Evolutionary conservation across 257 asterid species (phyloP).

Genomic region (Penstemon davidsonii): DNA sequence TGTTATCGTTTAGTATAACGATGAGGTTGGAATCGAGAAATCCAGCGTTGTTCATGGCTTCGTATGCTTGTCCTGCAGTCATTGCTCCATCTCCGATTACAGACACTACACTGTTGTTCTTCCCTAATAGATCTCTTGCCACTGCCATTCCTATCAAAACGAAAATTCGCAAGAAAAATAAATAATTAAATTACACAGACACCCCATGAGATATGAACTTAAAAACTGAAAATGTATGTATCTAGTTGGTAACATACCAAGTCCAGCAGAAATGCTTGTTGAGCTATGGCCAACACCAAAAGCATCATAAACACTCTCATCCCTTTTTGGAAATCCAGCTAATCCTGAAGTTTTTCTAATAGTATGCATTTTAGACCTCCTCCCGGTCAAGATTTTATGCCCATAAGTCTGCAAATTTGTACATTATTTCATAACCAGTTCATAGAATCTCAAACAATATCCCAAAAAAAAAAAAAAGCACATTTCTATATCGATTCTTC

Average conservation of each 20-base stretch:
- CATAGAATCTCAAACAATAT: too few relatives aligned
- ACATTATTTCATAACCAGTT: not conserved
- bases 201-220: not conserved
- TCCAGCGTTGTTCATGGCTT: conserved; percentile 87
- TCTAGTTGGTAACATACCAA: conserved; percentile 39
- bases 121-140: conserved; percentile 69
- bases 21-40: conserved; percentile 68
- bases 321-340: conserved; percentile 76
- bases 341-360: conserved; percentile 66
- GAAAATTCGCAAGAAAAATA: not conserved
- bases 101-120: conserved; percentile 59
- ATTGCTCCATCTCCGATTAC: conserved; percentile 82
- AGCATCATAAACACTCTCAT: conserved; percentile 73
- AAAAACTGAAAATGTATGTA: not conserved
- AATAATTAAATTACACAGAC: not conserved
- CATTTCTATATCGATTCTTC: too few relatives aligned
- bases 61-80: conserved; percentile 90
- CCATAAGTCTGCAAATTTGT: conserved; percentile 56
- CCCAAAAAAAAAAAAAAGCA: not conserved
- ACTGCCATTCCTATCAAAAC: conserved; percentile 68
- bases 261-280: conserved; percentile 85
- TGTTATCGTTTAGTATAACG: conserved; percentile 64
- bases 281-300: conserved; percentile 90
- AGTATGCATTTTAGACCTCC: conserved; percentile 72
- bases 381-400: conserved; percentile 77